Base-by-base conservation (phyloP, 1,139 yeast genomes). In the Saccharomyces pastorianus region DNA sequence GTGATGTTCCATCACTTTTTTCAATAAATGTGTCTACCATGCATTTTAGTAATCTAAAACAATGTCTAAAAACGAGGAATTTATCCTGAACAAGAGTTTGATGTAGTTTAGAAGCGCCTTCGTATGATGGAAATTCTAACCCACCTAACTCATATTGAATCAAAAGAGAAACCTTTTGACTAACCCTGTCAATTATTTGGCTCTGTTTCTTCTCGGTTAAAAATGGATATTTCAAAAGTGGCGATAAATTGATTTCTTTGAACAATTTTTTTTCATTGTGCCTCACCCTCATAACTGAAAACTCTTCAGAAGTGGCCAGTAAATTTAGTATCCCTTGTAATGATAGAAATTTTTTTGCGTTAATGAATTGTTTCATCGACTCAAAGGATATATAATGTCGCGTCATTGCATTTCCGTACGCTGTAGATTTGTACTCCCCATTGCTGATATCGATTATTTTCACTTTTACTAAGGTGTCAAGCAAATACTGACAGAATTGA, bases 61-160 rank as follows among this genome's bases (percentile, higher is more conserved):
- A 56, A 53, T 73, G 78, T 55, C 72, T 73, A 55, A 77, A 72
- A 1, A 76, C 69, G 14, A 66, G 60, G 20, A 69, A 54, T 53
- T 75, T 77, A 51, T 80, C 84, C 31, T 74, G 74, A 6, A 69
- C 59, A 57, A 79, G 71, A 3, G 73, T 63, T 44, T 72, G 69
- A 42, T 71, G 74, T 14, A 72, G 63, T 50, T 71, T 74, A 48
- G 59, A 54, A 1, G 79, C 71, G 0, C 76, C 80, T 6, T 64
- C 70, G 52, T 71, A 74, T 2, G 59, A 60, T 0, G 82, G 81
- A 53, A 67, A 74, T 31, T 76, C 80, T 6, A 75, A 52, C 0
- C 79, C 79, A 4, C 82, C 78, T 13, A 78, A 64, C 51, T 78
- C 81, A 62, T 71, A 75, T 55, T 79, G 82, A 11, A 78, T 64